Base-by-base conservation (phyloP, 75 land plant genomes). In the Pinus albicaulis region DNA sequence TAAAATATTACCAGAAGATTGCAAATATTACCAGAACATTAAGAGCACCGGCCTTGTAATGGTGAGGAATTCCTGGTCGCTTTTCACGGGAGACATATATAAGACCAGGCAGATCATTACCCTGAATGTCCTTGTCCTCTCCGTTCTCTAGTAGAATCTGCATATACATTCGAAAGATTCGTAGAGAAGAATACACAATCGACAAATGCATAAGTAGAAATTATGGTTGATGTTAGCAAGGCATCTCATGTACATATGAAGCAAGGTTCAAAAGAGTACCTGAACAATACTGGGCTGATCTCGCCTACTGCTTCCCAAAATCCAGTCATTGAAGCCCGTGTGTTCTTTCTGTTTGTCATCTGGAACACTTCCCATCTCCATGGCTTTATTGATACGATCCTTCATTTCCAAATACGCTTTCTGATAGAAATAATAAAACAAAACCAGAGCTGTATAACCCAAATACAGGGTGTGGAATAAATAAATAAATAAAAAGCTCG, bases 11-110 rank as follows among this genome's bases (percentile, higher is more conserved):
- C 2, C 31, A 31, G 31, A 31, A 31, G 31, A 31, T 31, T 31
- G 31, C 31, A 31, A 31, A 44, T 44, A 60, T 53, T 82, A 89
- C 90, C 76, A 86, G 26, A 55, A 76, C 90, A 68, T 89, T 89
- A 76, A 82, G 85, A 31, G 88, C 90, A 12, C 90, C 90, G 59
- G 90, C 90, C 59, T 88, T 88, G 77, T 82, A 86, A 57, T 86
- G 82, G 74, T 88, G 90, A 22, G 76, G 82, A 57, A 31, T 56
- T 34, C 63, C 74, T 7, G 59, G 76, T 7, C 77, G 53, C 55
- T 88, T 88, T 73, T 86, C 87, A 74, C 90, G 88, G 20, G 90
- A 82, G 4, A 88, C 57, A 60, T 88, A 88, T 1, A 88, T 75
- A 3, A 88, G 80, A 38, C 76, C 78, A 0, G 90, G 88, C 61